phyloP scores from a whole-genome alignment of 2,329 filamentous ascomycete species.

The Macroventuria anomochaeta region DNA sequence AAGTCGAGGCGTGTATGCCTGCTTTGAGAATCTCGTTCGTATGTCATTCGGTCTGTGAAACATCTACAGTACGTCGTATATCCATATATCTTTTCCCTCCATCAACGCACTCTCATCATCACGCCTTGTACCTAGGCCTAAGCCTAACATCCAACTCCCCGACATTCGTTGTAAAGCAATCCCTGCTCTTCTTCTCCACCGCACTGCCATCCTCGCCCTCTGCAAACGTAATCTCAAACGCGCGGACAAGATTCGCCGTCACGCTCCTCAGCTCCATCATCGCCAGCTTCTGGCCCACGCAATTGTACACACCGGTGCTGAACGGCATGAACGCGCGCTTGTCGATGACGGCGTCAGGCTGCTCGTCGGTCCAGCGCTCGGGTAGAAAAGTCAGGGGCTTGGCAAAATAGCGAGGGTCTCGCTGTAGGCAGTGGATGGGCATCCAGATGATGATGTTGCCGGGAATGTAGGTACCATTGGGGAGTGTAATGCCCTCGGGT shows the following conservation, averaged over 20 bases:
- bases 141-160: conserved; percentile 40
- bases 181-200: conserved; percentile 29
- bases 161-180: conserved; percentile 41
- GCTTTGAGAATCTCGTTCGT: no score
- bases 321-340: conserved; percentile 74
- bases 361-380: conserved; percentile 40
- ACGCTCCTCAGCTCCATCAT: conserved; percentile 69
- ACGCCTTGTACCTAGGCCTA: not conserved
- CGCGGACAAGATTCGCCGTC: conserved; percentile 64
- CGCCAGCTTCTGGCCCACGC: conserved; percentile 71
- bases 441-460: conserved; percentile 39
- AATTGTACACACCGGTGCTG: conserved; percentile 70
- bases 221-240: conserved; percentile 61
- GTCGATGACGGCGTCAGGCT: conserved; percentile 29
- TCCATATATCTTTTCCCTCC: no score
- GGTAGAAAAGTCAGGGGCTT: conserved; percentile 36
- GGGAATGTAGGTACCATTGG: conserved; percentile 41
- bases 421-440: conserved; percentile 40
- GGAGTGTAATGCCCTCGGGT: conserved; percentile 39
- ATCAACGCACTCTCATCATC: no score
- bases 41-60: no score
- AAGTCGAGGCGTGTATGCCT: no score
- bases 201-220: conserved; percentile 32
- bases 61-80: no score
- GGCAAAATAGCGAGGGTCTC: conserved; percentile 37